These are phyloP conservation scores for Diaporthe sp. DNA, from an alignment of 2,329 filamentous ascomycete species.

Conservation along the genomic window DNA sequence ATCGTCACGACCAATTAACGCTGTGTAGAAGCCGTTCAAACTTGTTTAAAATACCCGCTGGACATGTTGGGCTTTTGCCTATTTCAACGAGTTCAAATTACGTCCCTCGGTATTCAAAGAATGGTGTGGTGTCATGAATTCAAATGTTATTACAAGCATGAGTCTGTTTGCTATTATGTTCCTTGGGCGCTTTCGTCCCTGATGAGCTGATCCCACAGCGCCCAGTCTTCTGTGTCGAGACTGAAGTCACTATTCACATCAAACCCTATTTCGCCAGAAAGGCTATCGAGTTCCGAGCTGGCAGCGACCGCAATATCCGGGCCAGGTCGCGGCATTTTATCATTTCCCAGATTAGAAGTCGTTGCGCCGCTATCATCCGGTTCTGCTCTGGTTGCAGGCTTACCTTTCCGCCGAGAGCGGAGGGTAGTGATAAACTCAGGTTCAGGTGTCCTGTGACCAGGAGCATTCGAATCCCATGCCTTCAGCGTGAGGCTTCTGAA, in stretches of 20 bases:
- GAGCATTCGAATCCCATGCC: conserved; percentile 43
- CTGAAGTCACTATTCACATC: conserved; percentile 33
- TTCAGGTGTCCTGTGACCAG: conserved; percentile 28
- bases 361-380: background rate
- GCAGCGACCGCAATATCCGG: background rate
- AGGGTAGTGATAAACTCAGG: conserved; percentile 41
- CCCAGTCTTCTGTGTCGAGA: conserved; percentile 39
- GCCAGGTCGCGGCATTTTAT: too few species aligned
- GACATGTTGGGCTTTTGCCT: too few species aligned
- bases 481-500: conserved; percentile 45
- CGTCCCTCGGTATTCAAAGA: too few species aligned
- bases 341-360: too few species aligned
- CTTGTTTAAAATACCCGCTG: background rate
- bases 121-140: too few species aligned
- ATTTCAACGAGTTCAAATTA: too few species aligned
- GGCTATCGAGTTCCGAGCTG: background rate
- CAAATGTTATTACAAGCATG: background rate
- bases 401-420: conserved; percentile 26
- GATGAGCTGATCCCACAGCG: conserved; percentile 42
- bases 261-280: background rate
- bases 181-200: background rate
- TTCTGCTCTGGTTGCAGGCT: background rate
- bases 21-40: background rate
- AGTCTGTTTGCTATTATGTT: background rate
- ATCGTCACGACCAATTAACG: background rate